Conservation (phyloP, 1,139 yeast species). For the Yamadazyma kanchanaburiensis region DNA sequence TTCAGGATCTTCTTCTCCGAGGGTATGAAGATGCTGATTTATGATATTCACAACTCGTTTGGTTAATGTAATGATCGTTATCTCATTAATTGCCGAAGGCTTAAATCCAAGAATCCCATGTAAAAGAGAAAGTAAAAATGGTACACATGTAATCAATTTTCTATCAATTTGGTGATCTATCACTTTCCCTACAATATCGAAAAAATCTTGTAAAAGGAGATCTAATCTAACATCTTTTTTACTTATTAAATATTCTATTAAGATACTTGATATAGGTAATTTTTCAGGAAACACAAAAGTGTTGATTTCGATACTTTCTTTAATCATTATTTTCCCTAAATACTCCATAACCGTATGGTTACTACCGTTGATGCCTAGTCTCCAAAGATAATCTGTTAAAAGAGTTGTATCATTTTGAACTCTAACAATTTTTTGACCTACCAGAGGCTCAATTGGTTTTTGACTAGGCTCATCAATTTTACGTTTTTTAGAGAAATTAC, state of each 20-base stretch:
- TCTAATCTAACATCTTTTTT: slow-evolving; percentile 45
- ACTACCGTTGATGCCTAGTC: slow-evolving; percentile 48
- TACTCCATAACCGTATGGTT: slow-evolving; percentile 45
- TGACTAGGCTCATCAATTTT: slow-evolving; percentile 6
- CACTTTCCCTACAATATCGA: slow-evolving; percentile 36
- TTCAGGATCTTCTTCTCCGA: slow-evolving; percentile 11
- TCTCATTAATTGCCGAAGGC: slow-evolving; percentile 49
- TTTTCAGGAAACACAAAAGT: slow-evolving; percentile 28
- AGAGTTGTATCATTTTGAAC: slow-evolving; percentile 32
- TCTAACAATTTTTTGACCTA: slow-evolving; percentile 15
- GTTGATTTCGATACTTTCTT: slow-evolving; percentile 17
- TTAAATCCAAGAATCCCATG: slow-evolving; percentile 53
- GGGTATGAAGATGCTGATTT: slow-evolving; percentile 6
- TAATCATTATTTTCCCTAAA: slow-evolving; percentile 45
- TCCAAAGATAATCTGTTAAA: slow-evolving; percentile 36
- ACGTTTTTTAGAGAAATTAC: slow-evolving; percentile 18
- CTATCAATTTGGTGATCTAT: slow-evolving; percentile 22
- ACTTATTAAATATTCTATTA: slow-evolving; percentile 36
- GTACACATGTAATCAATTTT: slow-evolving; percentile 38
- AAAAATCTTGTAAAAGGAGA: slow-evolving; percentile 35
- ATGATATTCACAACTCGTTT: slow-evolving; percentile 18
- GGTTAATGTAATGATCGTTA: slow-evolving; percentile 22
- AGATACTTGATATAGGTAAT: slow-evolving; percentile 28
- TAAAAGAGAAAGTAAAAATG: slow-evolving; percentile 52
- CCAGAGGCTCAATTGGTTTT: not conserved